A percentile compares a stretch with the other conserved stretches of the same genome.
Evolutionary conservation across 352 stramenopile species (phyloP).

Genomic region (Pelagophyceae sp.): DNA sequence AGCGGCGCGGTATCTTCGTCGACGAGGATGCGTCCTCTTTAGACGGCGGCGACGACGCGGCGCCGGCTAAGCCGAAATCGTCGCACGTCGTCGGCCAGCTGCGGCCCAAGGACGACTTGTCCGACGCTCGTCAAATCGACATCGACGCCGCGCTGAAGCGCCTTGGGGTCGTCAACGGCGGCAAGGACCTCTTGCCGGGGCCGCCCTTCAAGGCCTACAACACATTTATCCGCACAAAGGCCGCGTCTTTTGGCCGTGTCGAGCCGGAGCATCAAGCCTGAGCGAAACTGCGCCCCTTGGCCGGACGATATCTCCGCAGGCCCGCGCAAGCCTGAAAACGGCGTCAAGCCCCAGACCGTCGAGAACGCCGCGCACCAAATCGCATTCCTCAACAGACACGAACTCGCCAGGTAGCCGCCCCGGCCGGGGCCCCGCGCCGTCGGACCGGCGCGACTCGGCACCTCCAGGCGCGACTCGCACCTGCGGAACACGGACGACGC

Average conservation of each 20-base stretch:
- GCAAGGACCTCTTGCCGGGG: not conserved
- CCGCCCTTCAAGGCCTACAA: conserved; percentile 10
- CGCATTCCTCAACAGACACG: conserved; percentile 9
- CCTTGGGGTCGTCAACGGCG: not conserved
- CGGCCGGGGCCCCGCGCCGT: too few relatives aligned
- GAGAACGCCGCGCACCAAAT: conserved; percentile 20
- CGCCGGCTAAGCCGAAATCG: not conserved
- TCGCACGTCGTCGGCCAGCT: conserved; percentile 8
- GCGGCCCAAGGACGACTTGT: not conserved
- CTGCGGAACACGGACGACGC: conserved; percentile 11
- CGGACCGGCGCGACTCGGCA: too few relatives aligned
- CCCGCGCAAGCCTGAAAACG: too few relatives aligned
- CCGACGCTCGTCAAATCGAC: not conserved
- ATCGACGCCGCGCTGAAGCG: not conserved
- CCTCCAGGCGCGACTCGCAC: not conserved
- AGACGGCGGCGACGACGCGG: not conserved
- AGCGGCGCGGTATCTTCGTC: not conserved
- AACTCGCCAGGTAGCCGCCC: too few relatives aligned
- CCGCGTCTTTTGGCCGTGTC: not conserved
- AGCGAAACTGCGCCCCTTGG: too few relatives aligned
- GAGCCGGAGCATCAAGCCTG: too few relatives aligned
- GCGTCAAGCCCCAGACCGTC: not conserved
- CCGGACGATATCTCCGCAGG: too few relatives aligned
- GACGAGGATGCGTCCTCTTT: not conserved
- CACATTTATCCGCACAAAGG: not conserved